Percentiles rank a stretch among this genome's conserved stretches.
phyloP scores from a whole-genome alignment of 768 basidiomycete species.

The Russula compacta region DNA sequence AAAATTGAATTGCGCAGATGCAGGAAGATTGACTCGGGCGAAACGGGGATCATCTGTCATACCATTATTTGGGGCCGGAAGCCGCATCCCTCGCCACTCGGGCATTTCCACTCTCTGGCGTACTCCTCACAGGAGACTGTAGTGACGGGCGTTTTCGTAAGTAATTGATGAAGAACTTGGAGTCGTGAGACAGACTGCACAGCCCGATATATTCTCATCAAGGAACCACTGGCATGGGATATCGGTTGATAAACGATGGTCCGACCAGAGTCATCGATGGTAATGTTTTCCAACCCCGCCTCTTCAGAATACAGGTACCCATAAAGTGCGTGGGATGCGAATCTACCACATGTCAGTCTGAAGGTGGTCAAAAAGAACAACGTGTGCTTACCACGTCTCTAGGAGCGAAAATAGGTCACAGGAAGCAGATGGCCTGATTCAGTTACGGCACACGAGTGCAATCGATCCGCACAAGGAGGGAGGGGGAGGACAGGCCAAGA shows the following conservation, averaged over 20 bases:
- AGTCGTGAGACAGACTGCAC: not conserved
- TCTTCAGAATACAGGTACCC: not conserved
- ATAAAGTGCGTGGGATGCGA: not conserved
- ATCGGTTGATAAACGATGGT: constrained; percentile 5
- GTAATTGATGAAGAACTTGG: not conserved
- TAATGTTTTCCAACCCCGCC: constrained; percentile 4
- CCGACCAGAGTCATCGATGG: constrained; percentile 7
- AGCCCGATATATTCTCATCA: not conserved
- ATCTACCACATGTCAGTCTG: not conserved
- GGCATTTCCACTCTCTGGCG: not conserved
- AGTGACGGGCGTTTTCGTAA: constrained; percentile 13
- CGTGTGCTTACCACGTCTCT: not conserved
- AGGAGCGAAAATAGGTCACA: not conserved
- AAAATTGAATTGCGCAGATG: not conserved
- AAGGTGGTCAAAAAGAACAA: not conserved
- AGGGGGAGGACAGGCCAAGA: not conserved
- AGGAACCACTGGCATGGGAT: not conserved
- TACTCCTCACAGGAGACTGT: not conserved
- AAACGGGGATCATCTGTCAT: too few species aligned
- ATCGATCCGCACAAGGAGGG: not conserved
- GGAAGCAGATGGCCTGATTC: not conserved
- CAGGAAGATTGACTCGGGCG: not conserved
- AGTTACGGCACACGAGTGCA: not conserved
- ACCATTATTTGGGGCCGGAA: not conserved
- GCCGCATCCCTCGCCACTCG: not conserved